phyloP scores from a whole-genome alignment of 768 basidiomycete genomes.

The Suillus bovinus region DNA sequence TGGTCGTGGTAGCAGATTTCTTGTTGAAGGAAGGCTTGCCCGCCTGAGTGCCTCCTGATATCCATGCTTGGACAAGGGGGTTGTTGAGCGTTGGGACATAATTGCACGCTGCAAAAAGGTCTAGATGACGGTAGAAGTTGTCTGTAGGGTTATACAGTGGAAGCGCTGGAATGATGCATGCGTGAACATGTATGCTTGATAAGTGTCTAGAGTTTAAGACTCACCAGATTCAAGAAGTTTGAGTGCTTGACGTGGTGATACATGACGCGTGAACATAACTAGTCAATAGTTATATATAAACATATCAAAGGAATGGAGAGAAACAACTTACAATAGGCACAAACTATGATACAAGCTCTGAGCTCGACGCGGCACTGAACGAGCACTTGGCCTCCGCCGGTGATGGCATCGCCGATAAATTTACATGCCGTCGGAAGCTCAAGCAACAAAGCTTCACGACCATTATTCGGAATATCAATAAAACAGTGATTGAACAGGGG shows the following conservation, averaged over 20 bases:
- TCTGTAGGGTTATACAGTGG: conserved; percentile 55
- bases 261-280: conserved; percentile 50
- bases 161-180: conserved; percentile 35
- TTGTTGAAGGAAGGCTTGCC: conserved; percentile 17
- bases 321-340: conserved; percentile 49
- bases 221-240: conserved; percentile 44
- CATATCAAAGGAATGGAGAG: not conserved
- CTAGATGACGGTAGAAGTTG: conserved; percentile 47
- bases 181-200: not conserved
- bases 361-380: conserved; percentile 56
- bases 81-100: conserved; percentile 40
- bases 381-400: conserved; percentile 46
- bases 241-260: conserved; percentile 42
- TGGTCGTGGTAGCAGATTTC: conserved; percentile 9
- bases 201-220: conserved; percentile 3
- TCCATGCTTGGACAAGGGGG: conserved; percentile 42
- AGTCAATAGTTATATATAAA: conserved; percentile 1
- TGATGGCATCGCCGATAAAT: conserved; percentile 46
- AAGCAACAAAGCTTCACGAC: conserved; percentile 43
- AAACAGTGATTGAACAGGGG: conserved; percentile 40
- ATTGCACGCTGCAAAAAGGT: conserved; percentile 45
- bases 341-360: conserved; percentile 52
- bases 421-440: conserved; percentile 46
- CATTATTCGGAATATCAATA: conserved; percentile 40
- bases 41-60: conserved; percentile 24